Conservation (phyloP, 192 early-diverging fungal species). For the Haplosporangium gracile region DNA sequence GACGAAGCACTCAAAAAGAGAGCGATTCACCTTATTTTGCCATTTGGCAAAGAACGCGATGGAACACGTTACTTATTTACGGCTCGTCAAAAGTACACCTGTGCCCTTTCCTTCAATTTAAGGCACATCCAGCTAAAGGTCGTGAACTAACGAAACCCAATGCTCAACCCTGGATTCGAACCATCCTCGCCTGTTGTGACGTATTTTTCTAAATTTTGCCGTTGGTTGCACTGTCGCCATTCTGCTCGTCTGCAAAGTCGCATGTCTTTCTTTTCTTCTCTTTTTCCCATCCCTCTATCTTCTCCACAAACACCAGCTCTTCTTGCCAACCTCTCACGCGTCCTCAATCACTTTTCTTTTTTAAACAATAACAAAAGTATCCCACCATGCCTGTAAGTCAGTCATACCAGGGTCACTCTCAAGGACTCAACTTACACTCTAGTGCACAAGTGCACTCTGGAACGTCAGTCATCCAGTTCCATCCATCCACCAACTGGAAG, state of each 20-base stretch:
- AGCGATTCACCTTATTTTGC: too few species aligned
- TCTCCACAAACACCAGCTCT: not conserved
- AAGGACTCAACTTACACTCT: not conserved
- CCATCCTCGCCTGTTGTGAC: constrained; percentile 13
- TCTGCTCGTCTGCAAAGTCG: not conserved
- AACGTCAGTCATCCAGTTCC: constrained; percentile 1
- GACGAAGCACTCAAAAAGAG: too few species aligned
- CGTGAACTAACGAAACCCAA: not conserved
- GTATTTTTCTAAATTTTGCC: constrained; percentile 11
- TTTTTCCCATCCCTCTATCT: constrained; percentile 2
- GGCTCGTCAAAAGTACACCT: too few species aligned
- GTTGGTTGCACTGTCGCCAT: not conserved
- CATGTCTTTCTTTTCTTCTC: not conserved
- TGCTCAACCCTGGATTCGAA: constrained; percentile 8
- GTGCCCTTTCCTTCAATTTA: too few species aligned
- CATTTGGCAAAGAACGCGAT: too few species aligned
- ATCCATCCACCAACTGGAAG: not conserved
- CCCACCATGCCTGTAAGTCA: constrained; percentile 45
- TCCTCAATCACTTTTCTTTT: not conserved
- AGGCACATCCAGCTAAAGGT: too few species aligned
- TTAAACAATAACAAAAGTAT: not conserved
- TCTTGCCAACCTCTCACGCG: not conserved
- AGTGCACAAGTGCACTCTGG: not conserved
- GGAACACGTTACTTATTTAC: too few species aligned
- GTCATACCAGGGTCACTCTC: not conserved